These are phyloP conservation scores for Fusarium robinianum DNA, from an alignment of 2,329 filamentous ascomycete species.

Conservation along the genomic window DNA sequence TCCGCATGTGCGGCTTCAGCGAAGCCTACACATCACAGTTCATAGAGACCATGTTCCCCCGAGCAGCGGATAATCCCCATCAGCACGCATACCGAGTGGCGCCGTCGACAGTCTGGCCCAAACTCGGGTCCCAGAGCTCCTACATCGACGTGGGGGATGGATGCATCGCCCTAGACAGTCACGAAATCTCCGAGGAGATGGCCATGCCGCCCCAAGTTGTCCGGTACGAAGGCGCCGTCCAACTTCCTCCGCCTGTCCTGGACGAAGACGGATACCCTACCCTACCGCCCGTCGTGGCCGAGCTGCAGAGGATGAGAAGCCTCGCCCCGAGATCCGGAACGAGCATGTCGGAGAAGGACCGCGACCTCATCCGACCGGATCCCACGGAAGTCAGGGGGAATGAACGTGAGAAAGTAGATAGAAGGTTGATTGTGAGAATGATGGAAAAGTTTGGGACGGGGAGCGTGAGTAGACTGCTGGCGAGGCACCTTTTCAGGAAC, in stretches of 20 bases:
- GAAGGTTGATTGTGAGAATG: conserved; percentile 16
- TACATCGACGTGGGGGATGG: conserved; percentile 36
- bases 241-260: conserved; percentile 33
- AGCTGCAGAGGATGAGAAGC: conserved; percentile 22
- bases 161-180: conserved; percentile 27
- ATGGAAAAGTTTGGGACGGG: conserved; percentile 15
- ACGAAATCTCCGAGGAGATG: conserved; percentile 10
- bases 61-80: neutral
- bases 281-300: conserved; percentile 23
- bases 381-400: neutral
- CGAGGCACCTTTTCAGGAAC: too few relatives aligned
- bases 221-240: conserved; percentile 31
- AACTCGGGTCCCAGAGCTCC: conserved; percentile 36
- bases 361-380: conserved; percentile 16
- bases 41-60: conserved; percentile 36
- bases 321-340: conserved; percentile 4
- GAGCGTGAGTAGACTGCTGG: too few relatives aligned
- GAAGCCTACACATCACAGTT: conserved; percentile 38
- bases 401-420: conserved; percentile 9
- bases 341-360: conserved; percentile 22
- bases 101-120: conserved; percentile 41
- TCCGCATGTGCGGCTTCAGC: conserved; percentile 46
- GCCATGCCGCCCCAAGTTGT: conserved; percentile 3
- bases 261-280: conserved; percentile 15
- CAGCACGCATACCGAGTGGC: conserved; percentile 36